Percentiles rank a stretch among this genome's conserved stretches.
These are phyloP conservation scores for Saccharum officinarum DNA, from an alignment of 176 grass and related monocot species.

Conservation along the genomic window DNA sequence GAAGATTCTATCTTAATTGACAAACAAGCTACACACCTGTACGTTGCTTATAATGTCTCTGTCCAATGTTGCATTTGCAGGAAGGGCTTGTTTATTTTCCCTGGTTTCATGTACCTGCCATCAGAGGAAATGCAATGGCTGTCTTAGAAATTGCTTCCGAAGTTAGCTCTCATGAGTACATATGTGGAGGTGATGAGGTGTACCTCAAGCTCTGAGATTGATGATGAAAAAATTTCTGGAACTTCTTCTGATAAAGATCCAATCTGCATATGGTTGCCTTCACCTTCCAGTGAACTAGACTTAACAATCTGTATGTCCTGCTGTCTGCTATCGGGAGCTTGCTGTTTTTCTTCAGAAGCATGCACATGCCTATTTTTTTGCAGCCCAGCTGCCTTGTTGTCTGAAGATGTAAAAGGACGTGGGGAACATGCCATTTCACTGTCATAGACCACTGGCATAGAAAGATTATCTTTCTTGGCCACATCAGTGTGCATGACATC, in stretches of 20 bases:
- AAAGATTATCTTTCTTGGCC: not conserved
- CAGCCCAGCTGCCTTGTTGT: constrained; percentile 1
- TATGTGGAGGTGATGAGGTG: not conserved
- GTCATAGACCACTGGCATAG: not conserved
- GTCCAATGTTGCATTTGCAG: constrained; percentile 6
- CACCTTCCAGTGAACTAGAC: constrained; percentile 26
- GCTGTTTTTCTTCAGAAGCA: constrained; percentile 21
- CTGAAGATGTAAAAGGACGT: constrained; percentile 19
- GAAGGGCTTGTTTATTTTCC: not conserved
- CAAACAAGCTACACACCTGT: constrained; percentile 5
- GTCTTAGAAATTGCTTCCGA: not conserved
- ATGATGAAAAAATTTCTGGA: not conserved
- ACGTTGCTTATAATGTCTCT: constrained; percentile 14
- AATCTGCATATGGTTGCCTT: constrained; percentile 11
- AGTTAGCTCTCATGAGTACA: not conserved
- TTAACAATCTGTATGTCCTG: constrained; percentile 3
- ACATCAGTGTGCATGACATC: not conserved
- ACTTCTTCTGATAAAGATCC: constrained; percentile 35
- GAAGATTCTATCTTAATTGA: not conserved
- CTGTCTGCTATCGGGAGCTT: constrained; percentile 5
- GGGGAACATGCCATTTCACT: not conserved
- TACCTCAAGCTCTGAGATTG: not conserved
- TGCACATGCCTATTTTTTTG: not conserved
- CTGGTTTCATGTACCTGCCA: constrained; percentile 13
- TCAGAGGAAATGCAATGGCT: constrained; percentile 6